These are phyloP conservation scores for Rhododendron henanense DNA, from an alignment of 148 eudicot species.

Conservation along the genomic window DNA sequence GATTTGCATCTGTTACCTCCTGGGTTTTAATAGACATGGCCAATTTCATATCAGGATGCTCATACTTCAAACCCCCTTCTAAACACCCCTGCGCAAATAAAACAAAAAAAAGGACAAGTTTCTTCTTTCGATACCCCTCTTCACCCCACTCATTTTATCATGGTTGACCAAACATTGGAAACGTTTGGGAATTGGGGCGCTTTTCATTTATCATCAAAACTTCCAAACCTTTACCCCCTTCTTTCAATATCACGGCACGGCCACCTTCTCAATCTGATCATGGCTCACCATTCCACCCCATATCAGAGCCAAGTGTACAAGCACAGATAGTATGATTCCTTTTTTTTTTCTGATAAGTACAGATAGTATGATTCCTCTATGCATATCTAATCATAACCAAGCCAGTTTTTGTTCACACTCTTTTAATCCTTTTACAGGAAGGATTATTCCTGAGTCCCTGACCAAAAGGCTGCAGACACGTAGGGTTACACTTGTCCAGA, in stretches of 20 bases:
- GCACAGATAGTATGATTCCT: not conserved
- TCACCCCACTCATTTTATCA: not conserved
- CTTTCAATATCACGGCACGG: not conserved
- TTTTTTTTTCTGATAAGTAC: not conserved
- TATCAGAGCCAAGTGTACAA: not conserved
- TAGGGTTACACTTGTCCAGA: not conserved
- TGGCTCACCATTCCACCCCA: not conserved
- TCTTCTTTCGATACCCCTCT: not conserved
- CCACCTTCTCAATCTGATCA: not conserved
- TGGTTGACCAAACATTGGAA: not conserved
- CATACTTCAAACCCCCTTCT: not conserved
- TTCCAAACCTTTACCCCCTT: not conserved
- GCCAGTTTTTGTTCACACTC: not conserved
- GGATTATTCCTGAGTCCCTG: not conserved
- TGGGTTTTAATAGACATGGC: not conserved
- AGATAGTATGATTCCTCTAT: not conserved
- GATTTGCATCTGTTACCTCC: not conserved
- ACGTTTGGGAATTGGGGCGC: not conserved
- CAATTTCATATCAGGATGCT: not conserved
- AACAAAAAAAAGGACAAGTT: not conserved
- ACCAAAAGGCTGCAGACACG: not conserved
- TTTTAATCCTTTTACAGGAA: not conserved
- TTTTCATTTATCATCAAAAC: not conserved
- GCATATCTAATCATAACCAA: not conserved
- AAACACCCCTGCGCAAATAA: not conserved